Percentiles rank a stretch among this genome's conserved stretches.
These are phyloP conservation scores for Larix sibirica DNA, from an alignment of 83 land plant genomes.

Conservation along the genomic window DNA sequence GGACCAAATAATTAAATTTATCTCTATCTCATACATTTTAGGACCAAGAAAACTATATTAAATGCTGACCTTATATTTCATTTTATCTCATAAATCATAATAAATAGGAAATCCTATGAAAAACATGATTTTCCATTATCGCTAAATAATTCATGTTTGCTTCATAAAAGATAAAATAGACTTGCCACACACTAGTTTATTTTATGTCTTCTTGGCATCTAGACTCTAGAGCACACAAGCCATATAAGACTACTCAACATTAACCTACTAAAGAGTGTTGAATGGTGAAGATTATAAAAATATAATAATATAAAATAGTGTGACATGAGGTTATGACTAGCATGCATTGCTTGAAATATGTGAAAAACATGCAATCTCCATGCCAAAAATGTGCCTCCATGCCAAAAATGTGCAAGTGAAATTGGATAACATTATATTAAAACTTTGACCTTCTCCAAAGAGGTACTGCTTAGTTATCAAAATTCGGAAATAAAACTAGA, in stretches of 20 bases:
- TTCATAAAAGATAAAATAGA: neutral
- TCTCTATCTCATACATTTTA: no score
- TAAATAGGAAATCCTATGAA: neutral
- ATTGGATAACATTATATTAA: constrained; percentile 5
- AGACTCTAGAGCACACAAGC: neutral
- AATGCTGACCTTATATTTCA: no score
- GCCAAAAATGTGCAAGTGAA: constrained; percentile 3
- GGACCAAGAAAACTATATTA: no score
- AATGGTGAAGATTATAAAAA: neutral
- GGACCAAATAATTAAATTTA: no score
- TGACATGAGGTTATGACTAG: no score
- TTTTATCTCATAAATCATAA: no score
- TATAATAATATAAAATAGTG: neutral
- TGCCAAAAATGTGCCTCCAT: neutral
- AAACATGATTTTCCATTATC: no score
- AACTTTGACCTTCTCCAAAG: constrained; percentile 9
- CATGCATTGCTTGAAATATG: neutral
- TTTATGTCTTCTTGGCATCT: neutral
- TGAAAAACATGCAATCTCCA: neutral
- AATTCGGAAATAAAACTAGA: no score
- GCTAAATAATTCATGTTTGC: neutral
- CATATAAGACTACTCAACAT: neutral
- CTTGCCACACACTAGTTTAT: neutral
- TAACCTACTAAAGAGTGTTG: neutral
- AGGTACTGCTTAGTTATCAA: constrained; percentile 1